A percentile compares a stretch with the other conserved stretches of the same genome.
These are phyloP conservation scores for Phoma sp. DNA, from an alignment of 2,329 filamentous ascomycete genomes.

Conservation along the genomic window DNA sequence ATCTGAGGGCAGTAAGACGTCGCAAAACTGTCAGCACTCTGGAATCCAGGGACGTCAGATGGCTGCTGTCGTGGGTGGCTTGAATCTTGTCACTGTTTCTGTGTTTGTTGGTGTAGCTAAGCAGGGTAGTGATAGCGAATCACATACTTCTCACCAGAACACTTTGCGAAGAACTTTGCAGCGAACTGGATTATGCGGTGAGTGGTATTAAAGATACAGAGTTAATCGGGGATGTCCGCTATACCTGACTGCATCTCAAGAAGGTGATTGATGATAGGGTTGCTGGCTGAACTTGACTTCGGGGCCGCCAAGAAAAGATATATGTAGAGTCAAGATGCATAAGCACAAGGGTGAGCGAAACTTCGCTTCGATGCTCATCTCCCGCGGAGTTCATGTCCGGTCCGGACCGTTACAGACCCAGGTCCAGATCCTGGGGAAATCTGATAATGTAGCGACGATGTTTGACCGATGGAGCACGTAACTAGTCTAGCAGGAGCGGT, in stretches of 20 bases:
- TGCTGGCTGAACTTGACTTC: neutral
- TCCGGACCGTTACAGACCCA: slow-evolving; percentile 9
- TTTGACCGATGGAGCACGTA: neutral
- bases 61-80: no score
- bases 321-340: neutral
- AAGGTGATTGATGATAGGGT: neutral
- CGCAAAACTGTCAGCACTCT: no score
- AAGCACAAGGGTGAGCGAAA: slow-evolving; percentile 15
- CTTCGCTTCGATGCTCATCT: slow-evolving; percentile 3
- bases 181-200: no score
- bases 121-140: no score
- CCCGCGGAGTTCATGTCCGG: slow-evolving; percentile 6
- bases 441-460: slow-evolving; percentile 2
- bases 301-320: neutral
- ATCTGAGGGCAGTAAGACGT: no score
- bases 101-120: no score
- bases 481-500: slow-evolving; percentile 1
- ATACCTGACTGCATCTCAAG: neutral
- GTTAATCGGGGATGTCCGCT: no score
- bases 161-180: no score
- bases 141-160: no score
- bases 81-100: no score
- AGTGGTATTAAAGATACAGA: no score
- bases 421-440: slow-evolving; percentile 6
- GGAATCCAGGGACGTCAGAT: no score